Percentiles rank a stretch among this genome's conserved stretches.
phyloP scores from a whole-genome alignment of 257 asterid species.

The Scutellaria baicalensis region DNA sequence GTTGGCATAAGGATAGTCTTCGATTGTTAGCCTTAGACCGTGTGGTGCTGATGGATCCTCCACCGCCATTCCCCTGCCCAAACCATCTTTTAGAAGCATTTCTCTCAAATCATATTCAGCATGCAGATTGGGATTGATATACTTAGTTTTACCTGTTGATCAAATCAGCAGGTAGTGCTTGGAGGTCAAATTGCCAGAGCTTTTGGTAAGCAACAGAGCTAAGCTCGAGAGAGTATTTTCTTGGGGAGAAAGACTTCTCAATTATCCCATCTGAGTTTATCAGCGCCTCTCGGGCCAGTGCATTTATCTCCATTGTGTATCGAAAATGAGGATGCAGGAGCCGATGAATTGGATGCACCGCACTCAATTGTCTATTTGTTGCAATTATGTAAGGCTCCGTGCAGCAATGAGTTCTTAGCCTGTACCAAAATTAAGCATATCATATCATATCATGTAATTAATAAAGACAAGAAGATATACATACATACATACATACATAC shows the following conservation, averaged over 20 bases:
- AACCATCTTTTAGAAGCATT: no score
- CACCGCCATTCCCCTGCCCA: constrained; percentile 70
- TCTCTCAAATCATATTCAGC: no score
- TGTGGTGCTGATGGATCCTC: constrained; percentile 63
- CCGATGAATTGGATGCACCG: constrained; percentile 71
- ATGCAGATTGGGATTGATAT: background rate
- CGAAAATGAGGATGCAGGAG: constrained; percentile 68
- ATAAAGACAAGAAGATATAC: no score
- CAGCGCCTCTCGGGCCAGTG: constrained; percentile 56
- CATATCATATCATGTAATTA: no score
- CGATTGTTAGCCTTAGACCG: constrained; percentile 59
- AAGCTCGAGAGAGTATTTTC: constrained; percentile 47
- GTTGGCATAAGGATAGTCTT: constrained; percentile 76
- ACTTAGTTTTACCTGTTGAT: constrained; percentile 42
- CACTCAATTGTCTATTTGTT: constrained; percentile 58
- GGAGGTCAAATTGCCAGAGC: constrained; percentile 62
- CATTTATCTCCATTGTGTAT: constrained; percentile 90
- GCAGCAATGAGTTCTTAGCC: constrained; percentile 67
- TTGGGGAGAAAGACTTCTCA: constrained; percentile 46
- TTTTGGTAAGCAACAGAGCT: constrained; percentile 54
- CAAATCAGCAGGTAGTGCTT: constrained; percentile 66
- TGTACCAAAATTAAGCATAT: no score
- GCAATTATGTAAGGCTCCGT: constrained; percentile 85
- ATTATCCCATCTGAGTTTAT: constrained; percentile 56
- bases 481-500: no score